Base-by-base conservation (phyloP, 2,329 filamentous ascomycete species). In the Ceratocystis smalleyi region DNA sequence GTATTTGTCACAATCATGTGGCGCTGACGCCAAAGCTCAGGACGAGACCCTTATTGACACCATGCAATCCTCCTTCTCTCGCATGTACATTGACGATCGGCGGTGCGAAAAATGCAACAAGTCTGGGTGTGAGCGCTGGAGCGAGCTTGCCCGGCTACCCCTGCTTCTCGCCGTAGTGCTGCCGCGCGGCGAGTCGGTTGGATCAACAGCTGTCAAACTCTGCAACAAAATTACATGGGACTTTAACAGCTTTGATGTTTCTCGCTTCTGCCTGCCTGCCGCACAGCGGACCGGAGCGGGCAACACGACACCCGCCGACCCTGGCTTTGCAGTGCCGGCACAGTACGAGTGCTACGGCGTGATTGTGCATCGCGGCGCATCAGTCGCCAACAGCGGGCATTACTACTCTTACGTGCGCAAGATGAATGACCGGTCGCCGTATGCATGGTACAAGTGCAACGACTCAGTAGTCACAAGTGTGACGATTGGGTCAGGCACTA, bases 321-420 rank as follows among this genome's bases (percentile, higher is more conserved):
- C 70, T 8, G 75, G 75, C 15, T 78, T 80, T 65, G 69, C 70
- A 1, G 75, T 74, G 0, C 86, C 88, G 0, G 49, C 60, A 15
- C 76, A 78, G 4, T 99, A 96, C 73, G 87, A 95, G 71, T 86
- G 88, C 62, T 96, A 95, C 72, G 92, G 86, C 1, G 87, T 96
- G 5, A 83, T 95, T 63, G 80, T 88, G 67, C 91, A 96, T 72
- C 74, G 82, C 3, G 91, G 91, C 24, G 76, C 76, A 0, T 83
- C 79, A 0, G 77, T 88, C 62, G 81, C 83, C 45, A 83, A 82
- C 61, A 54, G 51, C 19, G 91, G 91, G 0, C 91, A 96, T 74
- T 96, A 96, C 73, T 85, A 86, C 63, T 81, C 85, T 2, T 84
- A 87, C 65, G 82, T 88, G 67, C 81, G 82, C 55, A 77, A 77